Evolutionary conservation across 345 rosid species (phyloP), one percentile per base, ranked within the genome.

Genomic region (Syzygium jambos): DNA sequence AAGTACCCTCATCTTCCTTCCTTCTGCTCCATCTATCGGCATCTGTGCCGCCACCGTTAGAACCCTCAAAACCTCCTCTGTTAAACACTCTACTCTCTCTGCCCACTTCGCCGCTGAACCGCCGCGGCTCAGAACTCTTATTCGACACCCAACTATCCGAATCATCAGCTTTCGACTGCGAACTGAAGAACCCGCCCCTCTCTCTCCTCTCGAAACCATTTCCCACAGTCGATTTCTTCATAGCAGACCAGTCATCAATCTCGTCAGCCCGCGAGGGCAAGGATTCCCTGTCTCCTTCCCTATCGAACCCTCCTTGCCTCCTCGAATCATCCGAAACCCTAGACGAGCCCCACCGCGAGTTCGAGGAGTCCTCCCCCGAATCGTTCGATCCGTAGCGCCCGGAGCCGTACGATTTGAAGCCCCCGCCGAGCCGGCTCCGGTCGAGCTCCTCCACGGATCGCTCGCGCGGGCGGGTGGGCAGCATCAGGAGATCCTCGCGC

Each of bases 81-180:
- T 94, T 95, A 16, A 94, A 95, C 61, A 94, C 93, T 87, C 95
- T 92, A 89, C 89, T 92, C 87, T 96, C 99, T 84, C 88, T 82
- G 7, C 52, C 85, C 38, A 82, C 65, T 25, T 90, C 94, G 4
- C 93, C 90, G 51, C 95, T 85, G 7, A 88, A 89, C 87, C 88
- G 91, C 89, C 87, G 46, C 8, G 86, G 85, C 86, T 85, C 78
- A 30, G 57, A 87, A 68, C 84, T 85, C 91, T 95, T 98, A 84
- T 90, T 90, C 6, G 96, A 87, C 30, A 92, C 94, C 99, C 99
- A 98, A 88, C 91, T 96, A 34, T 94, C 96, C 23, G 90, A 92
- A 89, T 96, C 99, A 86, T 98, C 99, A 27, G 99, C 99, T 89
- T 95, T 96, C 2, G 99, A 95, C 88, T 92, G 96, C 23, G 98